A percentile compares a stretch with the other conserved stretches of the same genome.
Evolutionary conservation across 2,329 filamentous ascomycete genomes (phyloP).

Genomic region (Byssothecium circinans): DNA sequence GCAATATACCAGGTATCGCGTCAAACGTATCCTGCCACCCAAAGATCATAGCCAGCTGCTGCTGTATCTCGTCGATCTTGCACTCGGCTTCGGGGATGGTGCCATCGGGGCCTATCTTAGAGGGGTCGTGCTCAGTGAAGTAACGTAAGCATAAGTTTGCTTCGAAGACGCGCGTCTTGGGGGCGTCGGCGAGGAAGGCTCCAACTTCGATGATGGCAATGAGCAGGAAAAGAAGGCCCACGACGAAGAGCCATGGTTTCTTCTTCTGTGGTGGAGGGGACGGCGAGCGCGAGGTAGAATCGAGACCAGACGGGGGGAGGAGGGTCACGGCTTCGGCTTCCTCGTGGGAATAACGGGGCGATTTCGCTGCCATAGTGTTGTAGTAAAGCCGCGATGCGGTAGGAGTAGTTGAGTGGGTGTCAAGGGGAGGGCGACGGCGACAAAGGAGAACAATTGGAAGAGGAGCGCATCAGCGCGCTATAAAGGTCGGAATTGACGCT

Average conservation of each 20-base stretch:
- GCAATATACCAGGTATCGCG: constrained; percentile 46
- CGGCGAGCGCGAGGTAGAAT: background rate
- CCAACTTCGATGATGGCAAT: constrained; percentile 52
- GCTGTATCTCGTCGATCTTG: constrained; percentile 53
- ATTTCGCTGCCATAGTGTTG: background rate
- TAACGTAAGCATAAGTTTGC: constrained; percentile 52
- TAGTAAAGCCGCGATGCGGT: background rate
- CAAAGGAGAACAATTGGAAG: background rate
- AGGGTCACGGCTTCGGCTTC: constrained; percentile 8
- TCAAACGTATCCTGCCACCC: constrained; percentile 54
- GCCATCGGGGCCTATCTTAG: constrained; percentile 46
- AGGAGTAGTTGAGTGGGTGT: background rate
- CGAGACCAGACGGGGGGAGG: constrained; percentile 16
- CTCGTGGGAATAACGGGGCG: background rate
- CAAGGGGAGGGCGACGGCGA: background rate
- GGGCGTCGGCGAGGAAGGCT: constrained; percentile 48
- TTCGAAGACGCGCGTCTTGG: constrained; percentile 53
- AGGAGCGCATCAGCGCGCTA: background rate
- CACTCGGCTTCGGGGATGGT: constrained; percentile 52
- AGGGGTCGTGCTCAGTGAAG: constrained; percentile 47
- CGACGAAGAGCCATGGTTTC: constrained; percentile 37
- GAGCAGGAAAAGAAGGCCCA: constrained; percentile 43
- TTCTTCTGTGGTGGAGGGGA: constrained; percentile 10
- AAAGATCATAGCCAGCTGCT: constrained; percentile 54
- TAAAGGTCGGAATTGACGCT: background rate